Conservation (phyloP, 2,329 filamentous ascomycete species). For the Ophiocordyceps camponoti-rufipedis region DNA sequence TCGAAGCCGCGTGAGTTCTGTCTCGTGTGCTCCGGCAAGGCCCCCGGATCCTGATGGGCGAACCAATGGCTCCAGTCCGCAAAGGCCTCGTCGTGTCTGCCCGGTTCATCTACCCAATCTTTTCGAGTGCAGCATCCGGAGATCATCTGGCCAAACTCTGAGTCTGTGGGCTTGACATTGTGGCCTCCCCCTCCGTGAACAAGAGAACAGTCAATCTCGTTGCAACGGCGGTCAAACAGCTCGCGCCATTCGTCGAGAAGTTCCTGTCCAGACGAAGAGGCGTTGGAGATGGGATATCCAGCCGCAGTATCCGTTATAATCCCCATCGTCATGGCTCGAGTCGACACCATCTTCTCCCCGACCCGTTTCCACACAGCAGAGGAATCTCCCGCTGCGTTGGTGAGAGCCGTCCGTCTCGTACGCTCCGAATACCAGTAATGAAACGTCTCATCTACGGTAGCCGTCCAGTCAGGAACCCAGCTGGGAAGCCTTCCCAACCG, state of each 20-base stretch:
- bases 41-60: neutral
- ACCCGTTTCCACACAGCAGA: neutral
- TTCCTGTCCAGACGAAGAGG: neutral
- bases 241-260: neutral
- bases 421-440: neutral
- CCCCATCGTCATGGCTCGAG: neutral
- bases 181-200: neutral
- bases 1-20: neutral
- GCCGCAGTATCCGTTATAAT: neutral
- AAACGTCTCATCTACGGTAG: neutral
- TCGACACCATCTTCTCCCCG: neutral
- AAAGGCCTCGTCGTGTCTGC: neutral
- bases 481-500: neutral
- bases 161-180: neutral
- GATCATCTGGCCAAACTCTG: neutral
- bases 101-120: neutral
- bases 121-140: neutral
- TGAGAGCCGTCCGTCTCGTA: neutral
- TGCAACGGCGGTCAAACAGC: neutral
- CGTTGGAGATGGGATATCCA: neutral
- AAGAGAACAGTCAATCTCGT: neutral
- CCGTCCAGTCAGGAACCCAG: neutral
- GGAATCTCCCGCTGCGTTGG: neutral
- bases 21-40: neutral
- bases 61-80: neutral